Evolutionary conservation across 225 moss, liverwort and hornwort genomes (phyloP).

Genomic region (Sphagnum tenellum): DNA sequence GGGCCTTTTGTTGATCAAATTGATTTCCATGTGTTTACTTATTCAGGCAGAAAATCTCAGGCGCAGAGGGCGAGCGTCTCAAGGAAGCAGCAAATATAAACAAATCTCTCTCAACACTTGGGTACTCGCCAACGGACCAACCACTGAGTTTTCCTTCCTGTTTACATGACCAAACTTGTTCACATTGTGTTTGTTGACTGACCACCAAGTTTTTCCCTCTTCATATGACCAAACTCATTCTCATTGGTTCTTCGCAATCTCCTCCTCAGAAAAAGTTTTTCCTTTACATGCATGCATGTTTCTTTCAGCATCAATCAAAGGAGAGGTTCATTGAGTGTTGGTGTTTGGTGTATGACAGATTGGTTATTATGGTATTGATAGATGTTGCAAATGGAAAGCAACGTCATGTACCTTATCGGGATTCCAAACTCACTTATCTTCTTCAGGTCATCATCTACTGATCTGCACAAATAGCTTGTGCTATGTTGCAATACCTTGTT

Average conservation of each 20-base stretch:
- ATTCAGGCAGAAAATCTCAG: slow-evolving; percentile 39
- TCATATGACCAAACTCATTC: background rate
- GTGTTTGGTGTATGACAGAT: slow-evolving; percentile 12
- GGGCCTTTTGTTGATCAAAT: background rate
- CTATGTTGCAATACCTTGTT: background rate
- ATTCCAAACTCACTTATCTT: slow-evolving; percentile 58
- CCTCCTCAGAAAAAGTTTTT: no score
- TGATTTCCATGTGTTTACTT: background rate
- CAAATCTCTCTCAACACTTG: slow-evolving; percentile 54
- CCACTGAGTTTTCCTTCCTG: background rate
- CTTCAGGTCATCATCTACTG: slow-evolving; percentile 30
- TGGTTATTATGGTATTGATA: slow-evolving; percentile 60
- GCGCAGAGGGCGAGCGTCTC: slow-evolving; percentile 46
- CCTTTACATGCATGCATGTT: background rate
- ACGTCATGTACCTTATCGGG: slow-evolving; percentile 62
- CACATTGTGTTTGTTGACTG: no score
- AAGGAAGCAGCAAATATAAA: slow-evolving; percentile 62
- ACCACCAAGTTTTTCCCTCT: no score
- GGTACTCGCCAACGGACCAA: slow-evolving; percentile 8
- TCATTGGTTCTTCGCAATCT: background rate
- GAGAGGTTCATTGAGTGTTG: background rate
- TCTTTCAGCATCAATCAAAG: background rate
- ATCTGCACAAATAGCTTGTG: background rate
- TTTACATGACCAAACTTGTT: background rate
- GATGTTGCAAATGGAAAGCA: slow-evolving; percentile 59